These are phyloP conservation scores for Geotrichum histeridarum DNA, from an alignment of 1,139 yeast genomes.

Conservation along the genomic window DNA sequence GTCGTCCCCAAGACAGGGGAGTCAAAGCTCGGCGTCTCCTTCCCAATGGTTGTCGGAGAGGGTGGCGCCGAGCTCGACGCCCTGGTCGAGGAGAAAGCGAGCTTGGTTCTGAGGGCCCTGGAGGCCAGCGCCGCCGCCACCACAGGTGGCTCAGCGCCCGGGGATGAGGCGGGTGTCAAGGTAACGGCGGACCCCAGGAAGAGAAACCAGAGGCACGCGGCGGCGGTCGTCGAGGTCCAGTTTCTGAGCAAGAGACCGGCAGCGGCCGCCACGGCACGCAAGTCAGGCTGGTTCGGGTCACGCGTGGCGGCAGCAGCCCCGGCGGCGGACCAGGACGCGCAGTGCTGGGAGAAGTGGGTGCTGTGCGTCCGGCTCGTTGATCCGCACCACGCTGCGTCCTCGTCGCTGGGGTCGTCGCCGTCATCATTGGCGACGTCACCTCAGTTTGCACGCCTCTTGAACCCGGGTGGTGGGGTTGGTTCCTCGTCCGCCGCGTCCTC, in stretches of 20 bases:
- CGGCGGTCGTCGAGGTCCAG: background rate
- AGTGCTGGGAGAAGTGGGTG: conserved; percentile 4
- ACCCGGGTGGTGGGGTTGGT: too few species aligned
- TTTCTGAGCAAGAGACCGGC: background rate
- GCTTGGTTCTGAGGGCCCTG: conserved; percentile 23
- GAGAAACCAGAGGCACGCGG: background rate
- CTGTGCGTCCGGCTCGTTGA: background rate
- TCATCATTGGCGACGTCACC: too few species aligned
- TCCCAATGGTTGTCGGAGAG: conserved; percentile 26
- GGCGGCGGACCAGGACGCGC: background rate
- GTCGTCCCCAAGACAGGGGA: conserved; percentile 50
- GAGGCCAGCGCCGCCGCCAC: background rate
- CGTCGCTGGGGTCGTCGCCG: too few species aligned
- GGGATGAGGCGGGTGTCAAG: background rate
- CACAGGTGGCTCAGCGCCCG: background rate
- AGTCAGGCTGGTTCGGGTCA: conserved; percentile 1
- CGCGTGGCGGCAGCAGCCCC: background rate
- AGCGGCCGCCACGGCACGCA: background rate
- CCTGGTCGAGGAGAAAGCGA: conserved; percentile 31
- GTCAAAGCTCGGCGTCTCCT: conserved; percentile 39
- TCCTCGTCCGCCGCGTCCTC: too few species aligned
- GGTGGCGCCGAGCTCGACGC: conserved; percentile 31
- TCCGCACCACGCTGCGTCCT: too few species aligned
- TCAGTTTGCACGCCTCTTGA: too few species aligned
- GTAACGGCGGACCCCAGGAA: too few species aligned